Evolutionary conservation across 345 rosid species (phyloP), one percentile per base, ranked within the genome.

Genomic region (Eucalyptus coolabah): DNA sequence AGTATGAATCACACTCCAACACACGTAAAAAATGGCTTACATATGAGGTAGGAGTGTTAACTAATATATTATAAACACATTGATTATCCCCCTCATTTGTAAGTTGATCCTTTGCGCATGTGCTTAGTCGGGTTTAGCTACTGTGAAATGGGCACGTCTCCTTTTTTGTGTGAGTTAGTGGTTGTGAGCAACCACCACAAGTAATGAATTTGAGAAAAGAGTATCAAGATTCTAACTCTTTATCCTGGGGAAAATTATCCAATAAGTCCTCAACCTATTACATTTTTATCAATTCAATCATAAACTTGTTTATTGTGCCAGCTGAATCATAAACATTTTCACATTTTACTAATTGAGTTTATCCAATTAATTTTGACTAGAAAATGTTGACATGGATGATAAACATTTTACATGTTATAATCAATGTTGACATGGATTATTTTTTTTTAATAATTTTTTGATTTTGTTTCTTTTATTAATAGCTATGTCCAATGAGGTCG

Each of bases 351-450:
- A 67, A 67, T 67, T 67, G 1, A 67, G 12, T 15, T 9, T 4
- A 67, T 32, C 21, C 6, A 5, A 3, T 2, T 15, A 67, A 16
- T 67, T 67, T 67, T 15, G 3, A 67, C 3, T 4, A 0, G 1
- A 67, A 67, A 67, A 4, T 4, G 2, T 14, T n/a, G 2, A 65
- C 21, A 6, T n/a, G 6, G 5, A 65, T n/a, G 1, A 18, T 53
- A 53, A 53, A 53, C 26, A 53, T 53, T 21, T 53, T 53, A 53
- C 59, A 4, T 53, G 26, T 1, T 10, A 53, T 21, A 11, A 53
- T 9, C 5, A 9, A 18, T 12, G 4, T 0, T 15, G 0, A n/a
- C 11, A 4, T 4, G 12, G 3, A 67, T 5, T 7, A 4, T n/a
- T 67, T 67, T 63, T 34, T 34, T n/a, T n/a, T 65, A 1, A 8